Conservation (phyloP, 768 basidiomycete species). For the Mycena latifolia region DNA sequence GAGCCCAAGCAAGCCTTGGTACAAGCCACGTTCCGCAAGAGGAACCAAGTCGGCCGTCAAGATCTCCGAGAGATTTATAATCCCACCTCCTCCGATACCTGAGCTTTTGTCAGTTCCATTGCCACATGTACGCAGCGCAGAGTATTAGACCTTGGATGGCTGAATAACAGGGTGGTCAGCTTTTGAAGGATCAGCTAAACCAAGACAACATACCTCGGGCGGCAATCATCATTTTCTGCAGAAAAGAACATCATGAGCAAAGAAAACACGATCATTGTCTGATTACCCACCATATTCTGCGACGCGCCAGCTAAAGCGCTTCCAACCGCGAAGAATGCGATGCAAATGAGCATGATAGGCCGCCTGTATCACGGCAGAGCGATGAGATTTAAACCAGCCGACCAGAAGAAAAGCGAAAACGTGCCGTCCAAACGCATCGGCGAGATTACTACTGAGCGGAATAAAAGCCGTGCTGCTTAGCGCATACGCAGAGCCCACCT, state of each 20-base stretch:
- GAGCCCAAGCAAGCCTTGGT: slow-evolving; percentile 45
- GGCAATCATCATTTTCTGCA: slow-evolving; percentile 49
- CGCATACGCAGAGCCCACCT: slow-evolving; percentile 56
- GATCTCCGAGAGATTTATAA: slow-evolving; percentile 50
- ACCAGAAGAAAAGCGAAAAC: not conserved
- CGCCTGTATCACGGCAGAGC: slow-evolving; percentile 24
- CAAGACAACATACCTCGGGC: slow-evolving; percentile 42
- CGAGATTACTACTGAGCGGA: slow-evolving; percentile 51
- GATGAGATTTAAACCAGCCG: not conserved
- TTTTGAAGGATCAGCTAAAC: not conserved
- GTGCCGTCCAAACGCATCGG: slow-evolving; percentile 49
- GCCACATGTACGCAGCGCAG: not conserved
- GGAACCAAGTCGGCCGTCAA: slow-evolving; percentile 58
- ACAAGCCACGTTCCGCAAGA: slow-evolving; percentile 54
- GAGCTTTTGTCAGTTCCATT: not conserved
- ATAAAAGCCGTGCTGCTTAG: slow-evolving; percentile 55
- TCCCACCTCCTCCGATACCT: slow-evolving; percentile 50
- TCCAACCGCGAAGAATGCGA: slow-evolving; percentile 54
- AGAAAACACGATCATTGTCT: too few species aligned
- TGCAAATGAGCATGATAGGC: slow-evolving; percentile 44
- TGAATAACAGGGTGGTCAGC: not conserved
- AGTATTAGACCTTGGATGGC: slow-evolving; percentile 40
- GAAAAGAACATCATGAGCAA: not conserved
- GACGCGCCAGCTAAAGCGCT: slow-evolving; percentile 56
- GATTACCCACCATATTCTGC: slow-evolving; percentile 46